Conservation (phyloP, 73 alveolate species). For the Paramecium sexaurelia region DNA sequence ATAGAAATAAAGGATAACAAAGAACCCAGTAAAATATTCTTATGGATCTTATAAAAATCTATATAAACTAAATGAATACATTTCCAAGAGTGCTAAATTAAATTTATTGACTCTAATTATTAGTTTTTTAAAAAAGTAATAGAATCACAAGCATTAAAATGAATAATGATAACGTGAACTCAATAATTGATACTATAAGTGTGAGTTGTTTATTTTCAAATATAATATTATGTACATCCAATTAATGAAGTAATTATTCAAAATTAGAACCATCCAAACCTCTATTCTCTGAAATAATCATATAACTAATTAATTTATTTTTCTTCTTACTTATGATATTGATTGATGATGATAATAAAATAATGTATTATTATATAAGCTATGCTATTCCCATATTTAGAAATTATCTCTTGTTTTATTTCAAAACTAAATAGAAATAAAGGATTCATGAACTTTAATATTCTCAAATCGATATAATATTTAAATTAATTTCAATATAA, state of each 20-base stretch:
- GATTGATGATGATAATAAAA: background rate
- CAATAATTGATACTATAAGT: background rate
- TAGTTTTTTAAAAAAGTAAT: background rate
- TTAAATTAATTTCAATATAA: background rate
- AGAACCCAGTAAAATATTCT: conserved; percentile 15
- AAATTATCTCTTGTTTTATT: background rate
- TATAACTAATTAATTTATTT: background rate
- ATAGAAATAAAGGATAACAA: background rate
- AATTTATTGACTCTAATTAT: background rate
- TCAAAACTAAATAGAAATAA: conserved; percentile 1
- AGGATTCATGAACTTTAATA: background rate
- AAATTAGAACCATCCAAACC: background rate
- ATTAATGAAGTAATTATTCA: background rate
- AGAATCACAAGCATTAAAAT: background rate
- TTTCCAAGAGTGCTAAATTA: conserved; percentile 8
- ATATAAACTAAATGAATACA: background rate
- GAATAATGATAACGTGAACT: background rate
- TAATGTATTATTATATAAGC: background rate
- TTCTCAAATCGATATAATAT: background rate
- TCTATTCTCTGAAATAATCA: background rate
- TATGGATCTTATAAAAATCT: conserved; percentile 12
- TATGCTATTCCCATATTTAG: background rate
- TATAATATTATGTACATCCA: background rate
- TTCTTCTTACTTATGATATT: background rate
- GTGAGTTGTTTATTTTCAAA: background rate